Evolutionary conservation across 441 rosid species (phyloP), one percentile per base, ranked within the genome.

Genomic region (Cnidoscolus chayamansa): DNA sequence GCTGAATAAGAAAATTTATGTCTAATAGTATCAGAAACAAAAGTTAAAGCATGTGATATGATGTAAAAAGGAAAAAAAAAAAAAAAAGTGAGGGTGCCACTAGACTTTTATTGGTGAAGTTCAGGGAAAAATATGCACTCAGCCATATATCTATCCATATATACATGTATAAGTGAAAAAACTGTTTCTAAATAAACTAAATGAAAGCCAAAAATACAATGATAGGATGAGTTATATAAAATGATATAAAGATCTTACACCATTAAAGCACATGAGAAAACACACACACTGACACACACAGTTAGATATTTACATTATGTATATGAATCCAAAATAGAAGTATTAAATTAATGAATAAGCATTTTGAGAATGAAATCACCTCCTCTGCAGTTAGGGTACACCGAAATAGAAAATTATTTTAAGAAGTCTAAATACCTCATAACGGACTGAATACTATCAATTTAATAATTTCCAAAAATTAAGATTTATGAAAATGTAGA

Each of bases 131-230:
- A 3, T 40, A 3, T 40, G 45, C 45, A 40, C 6, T 35, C 4
- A 4, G 45, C 45, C 7, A 3, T 40, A 0, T 40, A 40, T 40
- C 63, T 48, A 50, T 35, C 48, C 25, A 59, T 25, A 63, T 19
- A 58, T 10, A 60, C 45, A 62, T 58, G 48, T 64, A 70, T n/a
- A 67, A 81, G 67, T 17, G 20, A 55, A 48, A 10, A 58, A 50
- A 43, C 20, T 31, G 31, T 15, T 19, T 19, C 45, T 7, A 68
- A 72, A 58, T 31, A 60, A 67, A 62, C 19, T 55, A 19, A 55
- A 48, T 35, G 20, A 47, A 43, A 60, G 35, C 4, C 13, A 19
- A 4, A 50, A 71, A 35, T 50, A 16, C 31, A 63, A 50, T 19
- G 4, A 43, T 51, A 9, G 8, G 54, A 47, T 40, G 15, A 50